A percentile compares a stretch with the other conserved stretches of the same genome.
phyloP scores from a whole-genome alignment of 768 basidiomycete genomes.

The Boletus tomentosulus region DNA sequence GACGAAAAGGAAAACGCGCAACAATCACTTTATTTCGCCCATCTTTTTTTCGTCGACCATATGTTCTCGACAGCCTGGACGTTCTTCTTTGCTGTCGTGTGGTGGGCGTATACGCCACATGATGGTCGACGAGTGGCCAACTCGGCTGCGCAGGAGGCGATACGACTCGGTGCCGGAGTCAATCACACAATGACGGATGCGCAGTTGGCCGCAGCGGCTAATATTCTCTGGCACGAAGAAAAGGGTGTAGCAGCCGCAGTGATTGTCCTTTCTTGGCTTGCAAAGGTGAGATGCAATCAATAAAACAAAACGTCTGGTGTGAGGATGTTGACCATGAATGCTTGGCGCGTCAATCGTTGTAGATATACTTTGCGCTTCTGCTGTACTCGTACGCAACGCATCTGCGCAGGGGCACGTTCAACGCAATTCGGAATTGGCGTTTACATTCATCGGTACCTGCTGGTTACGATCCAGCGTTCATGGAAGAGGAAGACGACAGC shows the following conservation, averaged over 20 bases:
- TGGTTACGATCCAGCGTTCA: slow-evolving; percentile 26
- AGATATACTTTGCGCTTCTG: slow-evolving; percentile 90
- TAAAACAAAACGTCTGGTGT: neutral
- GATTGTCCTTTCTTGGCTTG: slow-evolving; percentile 78
- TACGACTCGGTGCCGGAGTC: slow-evolving; percentile 60
- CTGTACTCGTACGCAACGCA: slow-evolving; percentile 93
- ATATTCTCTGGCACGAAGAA: slow-evolving; percentile 85
- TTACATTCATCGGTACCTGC: slow-evolving; percentile 13
- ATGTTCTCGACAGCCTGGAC: slow-evolving; percentile 87
- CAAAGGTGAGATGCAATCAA: slow-evolving; percentile 60
- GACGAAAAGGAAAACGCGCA: slow-evolving; percentile 77
- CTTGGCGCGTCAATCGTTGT: neutral
- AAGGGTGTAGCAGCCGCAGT: slow-evolving; percentile 75
- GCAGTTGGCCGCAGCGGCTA: slow-evolving; percentile 69
- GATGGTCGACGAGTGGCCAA: slow-evolving; percentile 80
- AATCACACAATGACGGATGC: slow-evolving; percentile 55
- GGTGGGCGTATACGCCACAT: slow-evolving; percentile 92
- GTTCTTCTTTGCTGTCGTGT: slow-evolving; percentile 82
- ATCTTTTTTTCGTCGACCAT: slow-evolving; percentile 91
- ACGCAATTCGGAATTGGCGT: slow-evolving; percentile 55
- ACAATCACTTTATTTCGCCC: slow-evolving; percentile 83
- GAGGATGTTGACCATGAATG: neutral
- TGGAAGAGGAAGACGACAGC: slow-evolving; percentile 59
- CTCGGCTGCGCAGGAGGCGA: slow-evolving; percentile 83
- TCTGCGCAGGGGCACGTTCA: slow-evolving; percentile 88